A percentile compares a stretch with the other conserved stretches of the same genome.
Evolutionary conservation across 2,329 filamentous ascomycete species (phyloP).

Genomic region (Phyllosticta paracitricarpa): DNA sequence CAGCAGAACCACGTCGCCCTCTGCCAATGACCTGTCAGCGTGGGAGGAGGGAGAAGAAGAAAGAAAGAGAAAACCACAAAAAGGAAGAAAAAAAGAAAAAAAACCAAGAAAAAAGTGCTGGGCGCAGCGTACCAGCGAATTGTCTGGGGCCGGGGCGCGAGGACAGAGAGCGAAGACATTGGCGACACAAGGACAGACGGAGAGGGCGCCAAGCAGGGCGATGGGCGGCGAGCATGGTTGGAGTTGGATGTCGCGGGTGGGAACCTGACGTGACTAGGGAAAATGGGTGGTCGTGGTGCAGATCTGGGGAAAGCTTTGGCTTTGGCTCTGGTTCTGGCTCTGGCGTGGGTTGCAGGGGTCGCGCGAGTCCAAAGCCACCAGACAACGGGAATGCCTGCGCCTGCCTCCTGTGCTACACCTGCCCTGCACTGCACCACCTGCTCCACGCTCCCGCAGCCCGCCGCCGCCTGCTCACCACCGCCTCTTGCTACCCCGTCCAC

Average conservation of each 20-base stretch:
- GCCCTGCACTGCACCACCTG: neutral
- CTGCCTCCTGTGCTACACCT: slow-evolving; percentile 1
- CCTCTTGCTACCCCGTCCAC: neutral
- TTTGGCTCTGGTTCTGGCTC: no score
- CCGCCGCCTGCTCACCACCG: neutral
- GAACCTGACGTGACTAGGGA: no score
- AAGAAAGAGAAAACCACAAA: neutral
- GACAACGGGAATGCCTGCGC: neutral
- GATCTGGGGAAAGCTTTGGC: slow-evolving; percentile 4
- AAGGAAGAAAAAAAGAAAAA: slow-evolving; percentile 11
- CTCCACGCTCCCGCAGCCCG: neutral
- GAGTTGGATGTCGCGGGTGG: no score
- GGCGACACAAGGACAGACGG: neutral
- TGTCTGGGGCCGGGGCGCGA: slow-evolving; percentile 2
- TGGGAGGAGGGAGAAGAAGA: slow-evolving; percentile 12
- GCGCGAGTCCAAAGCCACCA: neutral
- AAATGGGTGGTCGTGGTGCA: neutral
- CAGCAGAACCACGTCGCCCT: slow-evolving; percentile 33
- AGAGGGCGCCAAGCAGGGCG: neutral
- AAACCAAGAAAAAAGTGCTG: neutral
- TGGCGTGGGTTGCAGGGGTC: neutral
- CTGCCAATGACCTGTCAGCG: slow-evolving; percentile 14
- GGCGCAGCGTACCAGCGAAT: slow-evolving; percentile 7
- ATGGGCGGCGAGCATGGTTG: neutral
- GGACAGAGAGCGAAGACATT: slow-evolving; percentile 6